Evolutionary conservation across 495 filamentous ascomycete genomes (phyloP), one percentile per base, ranked within the genome.

Genomic region (Penicillium pulvis): DNA sequence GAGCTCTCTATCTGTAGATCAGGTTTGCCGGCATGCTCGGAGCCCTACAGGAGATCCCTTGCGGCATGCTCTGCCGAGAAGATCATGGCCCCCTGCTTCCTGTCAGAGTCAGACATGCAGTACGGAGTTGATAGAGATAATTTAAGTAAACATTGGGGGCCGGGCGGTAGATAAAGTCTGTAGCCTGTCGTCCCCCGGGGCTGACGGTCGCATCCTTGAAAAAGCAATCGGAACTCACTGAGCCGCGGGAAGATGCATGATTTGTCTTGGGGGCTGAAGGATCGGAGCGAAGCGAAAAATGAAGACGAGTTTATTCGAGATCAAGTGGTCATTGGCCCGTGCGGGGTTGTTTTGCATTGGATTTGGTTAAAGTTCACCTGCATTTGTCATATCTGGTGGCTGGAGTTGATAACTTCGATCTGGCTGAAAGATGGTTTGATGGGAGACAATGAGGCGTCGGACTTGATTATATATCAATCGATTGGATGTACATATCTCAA

Each of bases 51-150:
- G 47, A 58, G 55, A 31, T 41, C 50, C 43, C 35, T 44, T 49
- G 56, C 46, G 36, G 53, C 56, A 59, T 52, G 55, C 52, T 49
- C 49, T 56, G 33, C 26, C 20, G 52, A 35, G 33, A 52, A 58
- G 62, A 61, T 53, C 52, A 19, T n/a, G 46, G 12, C 39, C 57
- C 62, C 62, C 57, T 64, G 51, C 58, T 60, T 64, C 36, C 62
- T 61, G 62, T 60, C 62, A 60, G 49, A 57, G 62, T 60, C 62
- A 60, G 49, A 57, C 62, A 60, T 57, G 44, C 57, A 52, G 36
- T 19, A 26, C 19, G 14, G 12, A 23, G 24, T 36, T 6, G 33
- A 36, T 36, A 42, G 6, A 30, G 20, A 17, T 30, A 17, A 23
- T 39, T 31, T 36, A 28, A 52, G 50, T 41, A 20, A 33, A 53